phyloP scores from a whole-genome alignment of 2,329 filamentous ascomycete species.

The Trichoderma hamatum region DNA sequence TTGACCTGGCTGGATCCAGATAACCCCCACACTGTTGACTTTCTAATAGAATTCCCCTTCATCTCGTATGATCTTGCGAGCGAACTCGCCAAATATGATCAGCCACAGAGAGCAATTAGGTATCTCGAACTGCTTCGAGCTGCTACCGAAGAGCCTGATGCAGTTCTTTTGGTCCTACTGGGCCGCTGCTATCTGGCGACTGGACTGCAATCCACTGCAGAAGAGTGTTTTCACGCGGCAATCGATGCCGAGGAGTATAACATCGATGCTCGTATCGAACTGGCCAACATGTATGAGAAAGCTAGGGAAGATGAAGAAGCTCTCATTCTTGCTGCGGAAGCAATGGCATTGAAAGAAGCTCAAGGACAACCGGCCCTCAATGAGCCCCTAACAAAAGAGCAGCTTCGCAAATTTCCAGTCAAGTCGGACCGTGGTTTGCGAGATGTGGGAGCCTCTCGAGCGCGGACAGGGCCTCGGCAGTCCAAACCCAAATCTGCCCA shows the following conservation, averaged over 20 bases:
- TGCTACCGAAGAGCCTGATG: slow-evolving; percentile 53
- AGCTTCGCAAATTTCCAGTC: background rate
- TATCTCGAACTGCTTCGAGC: slow-evolving; percentile 60
- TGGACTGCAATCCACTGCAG: slow-evolving; percentile 67
- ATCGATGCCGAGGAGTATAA: slow-evolving; percentile 71
- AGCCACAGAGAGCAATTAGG: slow-evolving; percentile 48
- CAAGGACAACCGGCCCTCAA: slow-evolving; percentile 38
- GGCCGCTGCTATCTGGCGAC: slow-evolving; percentile 71
- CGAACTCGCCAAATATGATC: slow-evolving; percentile 44
- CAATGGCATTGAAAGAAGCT: slow-evolving; percentile 64
- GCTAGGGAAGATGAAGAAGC: slow-evolving; percentile 74
- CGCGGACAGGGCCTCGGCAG: slow-evolving; percentile 16
- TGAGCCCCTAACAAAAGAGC: slow-evolving; percentile 27
- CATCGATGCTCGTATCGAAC: slow-evolving; percentile 74
- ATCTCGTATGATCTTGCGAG: slow-evolving; percentile 71
- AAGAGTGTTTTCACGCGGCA: slow-evolving; percentile 75
- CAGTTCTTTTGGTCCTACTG: slow-evolving; percentile 56
- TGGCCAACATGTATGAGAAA: slow-evolving; percentile 84
- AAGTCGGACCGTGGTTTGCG: background rate
- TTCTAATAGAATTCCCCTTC: slow-evolving; percentile 70
- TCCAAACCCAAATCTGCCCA: slow-evolving; percentile 7
- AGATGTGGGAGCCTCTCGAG: slow-evolving; percentile 7
- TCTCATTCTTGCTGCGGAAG: slow-evolving; percentile 74
- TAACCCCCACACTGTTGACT: slow-evolving; percentile 49
- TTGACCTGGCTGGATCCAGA: slow-evolving; percentile 71